These are phyloP conservation scores for Phialophora tarda DNA, from an alignment of 2,329 filamentous ascomycete species.

Conservation along the genomic window DNA sequence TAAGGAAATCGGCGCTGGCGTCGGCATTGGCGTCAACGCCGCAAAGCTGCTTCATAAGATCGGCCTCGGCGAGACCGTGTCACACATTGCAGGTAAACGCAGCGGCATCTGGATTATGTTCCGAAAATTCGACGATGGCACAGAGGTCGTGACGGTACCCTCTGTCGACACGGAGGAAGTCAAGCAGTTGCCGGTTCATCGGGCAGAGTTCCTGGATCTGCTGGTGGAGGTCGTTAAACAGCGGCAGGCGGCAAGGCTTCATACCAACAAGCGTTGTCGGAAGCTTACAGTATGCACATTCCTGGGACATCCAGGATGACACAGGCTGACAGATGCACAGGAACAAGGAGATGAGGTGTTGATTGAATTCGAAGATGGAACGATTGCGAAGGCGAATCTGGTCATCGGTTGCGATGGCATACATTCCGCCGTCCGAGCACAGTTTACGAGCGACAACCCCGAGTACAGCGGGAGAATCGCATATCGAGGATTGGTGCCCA, in stretches of 20 bases:
- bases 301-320: neutral
- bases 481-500: slow-evolving; percentile 28
- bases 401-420: slow-evolving; percentile 40
- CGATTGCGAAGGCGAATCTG: slow-evolving; percentile 33
- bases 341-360: slow-evolving; percentile 23
- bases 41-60: slow-evolving; percentile 38
- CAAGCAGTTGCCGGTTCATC: slow-evolving; percentile 20
- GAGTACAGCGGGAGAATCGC: slow-evolving; percentile 30
- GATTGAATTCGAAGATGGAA: slow-evolving; percentile 42
- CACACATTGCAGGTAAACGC: slow-evolving; percentile 43
- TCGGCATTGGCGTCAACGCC: slow-evolving; percentile 35
- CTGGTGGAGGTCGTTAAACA: slow-evolving; percentile 51
- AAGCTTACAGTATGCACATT: slow-evolving; percentile 21
- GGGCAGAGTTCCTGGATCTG: slow-evolving; percentile 51
- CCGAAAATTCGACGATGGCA: slow-evolving; percentile 46
- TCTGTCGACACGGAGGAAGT: slow-evolving; percentile 38
- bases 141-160: slow-evolving; percentile 43
- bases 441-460: slow-evolving; percentile 28
- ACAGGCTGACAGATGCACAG: slow-evolving; percentile 17
- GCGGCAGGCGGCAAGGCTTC: slow-evolving; percentile 40
- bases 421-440: slow-evolving; percentile 30
- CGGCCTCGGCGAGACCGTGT: slow-evolving; percentile 43
- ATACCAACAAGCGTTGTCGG: slow-evolving; percentile 29
- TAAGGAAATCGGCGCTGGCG: slow-evolving; percentile 36
- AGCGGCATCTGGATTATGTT: slow-evolving; percentile 46